Base-by-base conservation (phyloP, 106 monocot genomes). In the Acanthochlamys bracteata region DNA sequence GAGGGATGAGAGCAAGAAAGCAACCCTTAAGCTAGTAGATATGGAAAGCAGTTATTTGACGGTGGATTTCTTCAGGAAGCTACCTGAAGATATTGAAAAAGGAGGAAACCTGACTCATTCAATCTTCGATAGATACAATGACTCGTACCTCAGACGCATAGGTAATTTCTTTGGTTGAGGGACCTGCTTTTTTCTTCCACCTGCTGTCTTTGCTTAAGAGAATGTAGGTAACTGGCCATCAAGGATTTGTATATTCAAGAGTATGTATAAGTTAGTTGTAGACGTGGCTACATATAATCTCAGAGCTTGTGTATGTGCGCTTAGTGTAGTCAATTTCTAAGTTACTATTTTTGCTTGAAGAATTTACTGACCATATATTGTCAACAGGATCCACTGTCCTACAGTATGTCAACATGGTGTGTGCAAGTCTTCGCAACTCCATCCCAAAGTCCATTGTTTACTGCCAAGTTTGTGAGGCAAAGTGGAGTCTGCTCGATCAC, bases 31-130 rank as follows among this genome's bases (percentile, higher is more conserved):
- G 25, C 60, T 84, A 16, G 83, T 84, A 22, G 83, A 84, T 27
- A 84, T 84, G 83, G 83, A 84, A 24, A 66, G 79, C 39, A 75
- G 72, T 69, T 84, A 84, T 69, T 61, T 84, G 20, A 84, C 83
- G n/a, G 83, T 84, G 41, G 83, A 84, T 55, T 84, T 84, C 75
- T 84, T 84, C 66, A 59, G 83, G 47, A 84, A 79, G 59, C 79
- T 84, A 52, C 83, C 83, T 57, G 68, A 74, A n/a, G 83, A 84
- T 55, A 40, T 71, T 57, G 83, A 84, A 55, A 78, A 77, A 73
- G 82, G 82, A 25, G 75, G 79, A 52, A 76, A 79, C 75, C 72
- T 75, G 0, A 63, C 72, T 42, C 71, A 74, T 55, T 73, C 78
- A 14, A 72, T 78, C 7, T 75, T 66, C 41, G 83, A 84, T 59